phyloP scores from a whole-genome alignment of 176 grass and related monocot genomes.

The Oryza glaberrima region DNA sequence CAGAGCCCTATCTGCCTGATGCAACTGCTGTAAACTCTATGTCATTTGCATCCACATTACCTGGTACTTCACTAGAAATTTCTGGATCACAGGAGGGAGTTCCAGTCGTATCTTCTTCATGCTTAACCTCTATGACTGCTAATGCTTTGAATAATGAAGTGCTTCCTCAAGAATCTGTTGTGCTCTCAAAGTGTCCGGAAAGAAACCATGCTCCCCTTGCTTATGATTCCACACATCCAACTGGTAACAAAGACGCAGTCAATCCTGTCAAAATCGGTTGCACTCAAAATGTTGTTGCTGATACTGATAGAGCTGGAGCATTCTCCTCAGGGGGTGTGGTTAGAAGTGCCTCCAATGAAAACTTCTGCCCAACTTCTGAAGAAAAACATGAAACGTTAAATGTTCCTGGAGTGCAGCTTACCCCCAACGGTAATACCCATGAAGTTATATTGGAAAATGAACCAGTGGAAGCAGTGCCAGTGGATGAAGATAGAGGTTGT shows the following conservation, averaged over 20 bases:
- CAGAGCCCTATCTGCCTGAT: slow-evolving; percentile 46
- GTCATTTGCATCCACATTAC: slow-evolving; percentile 57
- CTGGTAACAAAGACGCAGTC: slow-evolving; percentile 27
- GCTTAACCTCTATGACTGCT: slow-evolving; percentile 42
- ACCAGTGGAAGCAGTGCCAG: slow-evolving; percentile 34
- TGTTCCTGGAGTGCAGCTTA: slow-evolving; percentile 25
- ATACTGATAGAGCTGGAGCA: slow-evolving; percentile 34
- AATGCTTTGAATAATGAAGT: slow-evolving; percentile 35
- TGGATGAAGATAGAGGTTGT: slow-evolving; percentile 45
- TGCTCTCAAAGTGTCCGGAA: slow-evolving; percentile 38
- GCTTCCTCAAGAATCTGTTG: slow-evolving; percentile 47
- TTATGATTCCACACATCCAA: slow-evolving; percentile 42
- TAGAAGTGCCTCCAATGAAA: slow-evolving; percentile 37
- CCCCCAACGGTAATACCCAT: slow-evolving; percentile 29
- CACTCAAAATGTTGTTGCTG: slow-evolving; percentile 37
- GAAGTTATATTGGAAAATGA: slow-evolving; percentile 41
- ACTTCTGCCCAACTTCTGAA: slow-evolving; percentile 34
- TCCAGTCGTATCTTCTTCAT: slow-evolving; percentile 57
- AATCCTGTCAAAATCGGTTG: slow-evolving; percentile 33
- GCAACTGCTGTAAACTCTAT: slow-evolving; percentile 48
- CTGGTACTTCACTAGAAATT: slow-evolving; percentile 43
- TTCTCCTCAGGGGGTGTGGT: slow-evolving; percentile 34
- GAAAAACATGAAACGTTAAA: slow-evolving; percentile 41
- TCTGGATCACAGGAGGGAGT: slow-evolving; percentile 55
- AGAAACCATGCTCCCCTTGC: slow-evolving; percentile 31